Evolutionary conservation across 768 basidiomycete species (phyloP).

Genomic region (Rhizopogon salebrosus): DNA sequence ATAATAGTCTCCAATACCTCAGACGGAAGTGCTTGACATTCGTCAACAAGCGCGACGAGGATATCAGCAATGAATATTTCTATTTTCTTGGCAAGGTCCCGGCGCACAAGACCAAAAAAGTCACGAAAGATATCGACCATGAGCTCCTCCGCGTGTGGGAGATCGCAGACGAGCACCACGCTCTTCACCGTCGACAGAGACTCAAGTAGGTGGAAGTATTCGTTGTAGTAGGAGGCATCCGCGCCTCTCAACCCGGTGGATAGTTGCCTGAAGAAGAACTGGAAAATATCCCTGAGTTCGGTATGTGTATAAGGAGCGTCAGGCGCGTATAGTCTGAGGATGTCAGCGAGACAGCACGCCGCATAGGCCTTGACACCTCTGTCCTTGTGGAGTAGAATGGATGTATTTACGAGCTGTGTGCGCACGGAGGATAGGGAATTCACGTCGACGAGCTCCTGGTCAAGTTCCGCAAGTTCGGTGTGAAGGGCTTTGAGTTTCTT

Average conservation of each 20-base stretch:
- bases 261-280: constrained; percentile 92
- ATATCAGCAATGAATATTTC: constrained; percentile 88
- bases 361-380: constrained; percentile 92
- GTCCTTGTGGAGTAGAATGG: constrained; percentile 91
- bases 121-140: constrained; percentile 79
- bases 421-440: constrained; percentile 63
- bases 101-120: constrained; percentile 76
- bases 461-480: constrained; percentile 70
- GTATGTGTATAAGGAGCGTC: constrained; percentile 91
- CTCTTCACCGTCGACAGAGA: constrained; percentile 92
- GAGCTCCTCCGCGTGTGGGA: constrained; percentile 81
- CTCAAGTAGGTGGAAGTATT: constrained; percentile 94
- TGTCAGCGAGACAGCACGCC: constrained; percentile 91
- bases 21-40: constrained; percentile 67
- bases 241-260: constrained; percentile 64
- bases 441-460: constrained; percentile 83
- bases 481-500: constrained; percentile 84
- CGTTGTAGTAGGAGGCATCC: constrained; percentile 81
- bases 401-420: constrained; percentile 73
- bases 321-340: constrained; percentile 90
- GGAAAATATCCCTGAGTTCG: constrained; percentile 93
- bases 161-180: constrained; percentile 89
- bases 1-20: constrained; percentile 79
- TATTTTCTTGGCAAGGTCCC: constrained; percentile 73
- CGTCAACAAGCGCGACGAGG: constrained; percentile 84